Conservation (phyloP, 805 yeast species). For the Candida morakotiae region DNA sequence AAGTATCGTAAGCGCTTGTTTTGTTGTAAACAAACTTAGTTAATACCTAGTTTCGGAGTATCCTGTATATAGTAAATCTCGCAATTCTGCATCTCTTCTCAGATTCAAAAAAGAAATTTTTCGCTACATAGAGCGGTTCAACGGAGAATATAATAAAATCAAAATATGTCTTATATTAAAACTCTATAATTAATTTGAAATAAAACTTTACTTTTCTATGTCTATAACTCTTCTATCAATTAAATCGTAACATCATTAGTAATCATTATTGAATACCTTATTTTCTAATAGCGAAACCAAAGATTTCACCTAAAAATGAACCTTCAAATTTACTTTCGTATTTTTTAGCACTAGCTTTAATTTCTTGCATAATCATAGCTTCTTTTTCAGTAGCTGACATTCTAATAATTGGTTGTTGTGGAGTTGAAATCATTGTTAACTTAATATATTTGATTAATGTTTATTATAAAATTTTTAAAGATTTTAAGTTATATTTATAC, state of each 20-base stretch:
- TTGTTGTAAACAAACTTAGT: too few relatives aligned
- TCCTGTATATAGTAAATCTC: neutral
- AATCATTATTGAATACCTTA: neutral
- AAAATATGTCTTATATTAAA: too few relatives aligned
- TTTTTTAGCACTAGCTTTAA: conserved; percentile 29
- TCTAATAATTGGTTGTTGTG: conserved; percentile 12
- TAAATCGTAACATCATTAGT: neutral
- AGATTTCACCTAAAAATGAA: conserved; percentile 38
- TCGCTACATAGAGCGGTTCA: too few relatives aligned
- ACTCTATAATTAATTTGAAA: too few relatives aligned
- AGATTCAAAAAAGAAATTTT: too few relatives aligned
- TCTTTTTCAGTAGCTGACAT: conserved; percentile 41
- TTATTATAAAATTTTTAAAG: neutral
- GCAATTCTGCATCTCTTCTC: neutral
- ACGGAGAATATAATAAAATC: too few relatives aligned
- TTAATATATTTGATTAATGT: neutral
- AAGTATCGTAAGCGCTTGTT: too few relatives aligned
- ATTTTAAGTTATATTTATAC: neutral
- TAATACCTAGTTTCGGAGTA: too few relatives aligned
- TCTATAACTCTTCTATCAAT: neutral
- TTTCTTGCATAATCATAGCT: conserved; percentile 43
- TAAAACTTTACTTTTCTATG: too few relatives aligned
- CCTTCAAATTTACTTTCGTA: conserved; percentile 40
- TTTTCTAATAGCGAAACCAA: conserved; percentile 27
- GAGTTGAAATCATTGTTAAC: conserved; percentile 8